Evolutionary conservation across 2,329 filamentous ascomycete species (phyloP), one percentile per base, ranked within the genome.

Genomic region (Thielaviopsis populi): DNA sequence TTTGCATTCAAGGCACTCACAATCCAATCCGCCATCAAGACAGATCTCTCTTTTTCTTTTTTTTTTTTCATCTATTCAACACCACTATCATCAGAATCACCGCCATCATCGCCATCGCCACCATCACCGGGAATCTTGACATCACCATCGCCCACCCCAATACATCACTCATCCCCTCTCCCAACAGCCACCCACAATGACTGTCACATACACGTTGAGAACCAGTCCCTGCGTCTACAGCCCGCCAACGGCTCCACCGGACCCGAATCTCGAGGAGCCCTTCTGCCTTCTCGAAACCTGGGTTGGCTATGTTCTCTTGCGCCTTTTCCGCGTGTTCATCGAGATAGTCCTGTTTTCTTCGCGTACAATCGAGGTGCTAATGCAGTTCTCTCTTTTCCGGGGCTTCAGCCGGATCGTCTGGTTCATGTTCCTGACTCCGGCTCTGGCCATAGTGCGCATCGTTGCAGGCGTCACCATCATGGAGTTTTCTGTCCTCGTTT

Each of bases 241-340:
- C 4, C 56, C 53, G 27, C 40, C 59, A 17, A 11, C 24, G 11
- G 24, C 41, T 27, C 17, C 59, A 53, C 62, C 41, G 5, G 54
- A 59, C 33, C 27, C 62, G 22, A 11, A 46, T 41, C 22, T 54
- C 30, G 58, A 62, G n/a, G 61, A 66, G 5, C 19, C 40, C 11
- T 42, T 63, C 27, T 58, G 58, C 17, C 50, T 66, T 19, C 59
- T 66, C 37, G 65, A 66, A 30, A 66, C 65, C 22, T 66, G 65
- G 62, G 50, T 59, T n/a, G 65, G 65, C 22, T 64, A 50, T 30
- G 33, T 66, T 15, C 7, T 53, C 11, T 19, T 66, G 22, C 17
- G 17, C 2, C 24, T 66, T 17, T 64, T 66, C 59, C 59, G 65
- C 13, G 48, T 41, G 2, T 61, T 62, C 22, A 59, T 66, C 30